These are phyloP conservation scores for Nitzschia palea DNA, from an alignment of 108 stramenopile species.

Conservation along the genomic window DNA sequence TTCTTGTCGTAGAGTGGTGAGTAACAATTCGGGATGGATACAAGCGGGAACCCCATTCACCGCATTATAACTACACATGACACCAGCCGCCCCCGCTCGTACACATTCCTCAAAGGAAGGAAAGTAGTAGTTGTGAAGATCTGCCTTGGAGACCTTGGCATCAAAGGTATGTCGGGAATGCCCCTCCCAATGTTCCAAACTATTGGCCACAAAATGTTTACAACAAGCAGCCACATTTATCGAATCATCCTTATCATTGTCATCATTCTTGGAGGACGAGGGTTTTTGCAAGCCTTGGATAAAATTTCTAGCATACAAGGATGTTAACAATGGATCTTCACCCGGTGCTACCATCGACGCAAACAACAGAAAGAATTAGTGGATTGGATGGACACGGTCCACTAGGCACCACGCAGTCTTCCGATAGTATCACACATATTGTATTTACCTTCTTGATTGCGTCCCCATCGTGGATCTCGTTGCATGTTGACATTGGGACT, in stretches of 20 bases:
- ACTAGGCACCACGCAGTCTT: no score
- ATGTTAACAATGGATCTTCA: constrained; percentile 68
- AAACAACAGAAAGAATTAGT: constrained; percentile 7
- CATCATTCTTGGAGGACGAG: neutral
- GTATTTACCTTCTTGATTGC: constrained; percentile 51
- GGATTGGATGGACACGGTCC: no score
- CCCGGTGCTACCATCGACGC: constrained; percentile 29
- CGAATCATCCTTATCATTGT: constrained; percentile 1
- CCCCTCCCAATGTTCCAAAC: constrained; percentile 43
- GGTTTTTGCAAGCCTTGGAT: constrained; percentile 50
- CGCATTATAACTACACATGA: constrained; percentile 86
- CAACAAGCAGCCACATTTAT: constrained; percentile 56
- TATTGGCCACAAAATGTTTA: constrained; percentile 73
- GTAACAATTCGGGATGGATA: constrained; percentile 47
- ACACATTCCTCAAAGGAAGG: constrained; percentile 67
- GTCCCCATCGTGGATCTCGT: constrained; percentile 79
- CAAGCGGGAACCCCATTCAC: constrained; percentile 72
- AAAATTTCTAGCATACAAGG: constrained; percentile 51
- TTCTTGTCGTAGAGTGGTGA: constrained; percentile 32
- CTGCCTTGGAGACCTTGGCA: constrained; percentile 38
- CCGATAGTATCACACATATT: no score
- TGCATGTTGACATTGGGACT: constrained; percentile 68
- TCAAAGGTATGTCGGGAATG: constrained; percentile 51
- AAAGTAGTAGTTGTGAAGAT: constrained; percentile 60
- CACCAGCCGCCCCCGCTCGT: constrained; percentile 36